Percentiles rank a stretch among this genome's conserved stretches.
These are phyloP conservation scores for Phytophthora pisi DNA, from an alignment of 352 stramenopile genomes.

Conservation along the genomic window DNA sequence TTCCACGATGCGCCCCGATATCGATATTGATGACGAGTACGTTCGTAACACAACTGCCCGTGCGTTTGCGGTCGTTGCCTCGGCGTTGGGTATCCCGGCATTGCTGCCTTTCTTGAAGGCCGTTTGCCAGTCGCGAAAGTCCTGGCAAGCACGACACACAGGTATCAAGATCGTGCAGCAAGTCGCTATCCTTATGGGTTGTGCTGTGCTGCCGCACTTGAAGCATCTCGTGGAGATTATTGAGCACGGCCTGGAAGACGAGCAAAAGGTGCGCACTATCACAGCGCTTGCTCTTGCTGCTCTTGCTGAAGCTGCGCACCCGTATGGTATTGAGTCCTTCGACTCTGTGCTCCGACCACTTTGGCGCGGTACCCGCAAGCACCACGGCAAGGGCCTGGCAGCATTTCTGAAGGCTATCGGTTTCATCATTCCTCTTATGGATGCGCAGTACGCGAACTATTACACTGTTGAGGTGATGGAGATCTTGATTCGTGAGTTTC, in stretches of 20 bases:
- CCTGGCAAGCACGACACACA: conserved; percentile 98
- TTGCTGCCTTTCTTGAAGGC: conserved; percentile 99
- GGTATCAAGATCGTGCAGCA: conserved; percentile 99
- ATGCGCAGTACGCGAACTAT: conserved; percentile 99
- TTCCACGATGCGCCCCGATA: conserved; percentile 98
- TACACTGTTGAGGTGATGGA: conserved; percentile 99
- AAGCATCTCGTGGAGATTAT: conserved; percentile 99
- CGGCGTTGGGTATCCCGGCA: conserved; percentile 96
- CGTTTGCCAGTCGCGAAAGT: conserved; percentile 98
- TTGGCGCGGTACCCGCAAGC: conserved; percentile 97
- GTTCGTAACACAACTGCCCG: conserved; percentile 98
- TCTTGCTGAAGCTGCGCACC: conserved; percentile 97
- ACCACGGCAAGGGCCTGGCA: conserved; percentile 97
- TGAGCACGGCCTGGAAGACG: conserved; percentile 96
- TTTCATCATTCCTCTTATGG: conserved; percentile 99
- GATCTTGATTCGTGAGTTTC: conserved; percentile 99
- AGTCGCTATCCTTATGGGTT: conserved; percentile 99
- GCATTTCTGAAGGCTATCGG: conserved; percentile 99
- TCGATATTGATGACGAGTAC: conserved; percentile 99
- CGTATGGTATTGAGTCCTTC: conserved; percentile 99
- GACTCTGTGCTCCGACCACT: conserved; percentile 97
- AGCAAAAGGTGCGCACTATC: conserved; percentile 99
- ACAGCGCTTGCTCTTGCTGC: conserved; percentile 97
- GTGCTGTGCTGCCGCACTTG: conserved; percentile 97
- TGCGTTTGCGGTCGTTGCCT: conserved; percentile 99